Conservation (phyloP, 169 alveolate species). For the Prorocentrum cordatum region DNA sequence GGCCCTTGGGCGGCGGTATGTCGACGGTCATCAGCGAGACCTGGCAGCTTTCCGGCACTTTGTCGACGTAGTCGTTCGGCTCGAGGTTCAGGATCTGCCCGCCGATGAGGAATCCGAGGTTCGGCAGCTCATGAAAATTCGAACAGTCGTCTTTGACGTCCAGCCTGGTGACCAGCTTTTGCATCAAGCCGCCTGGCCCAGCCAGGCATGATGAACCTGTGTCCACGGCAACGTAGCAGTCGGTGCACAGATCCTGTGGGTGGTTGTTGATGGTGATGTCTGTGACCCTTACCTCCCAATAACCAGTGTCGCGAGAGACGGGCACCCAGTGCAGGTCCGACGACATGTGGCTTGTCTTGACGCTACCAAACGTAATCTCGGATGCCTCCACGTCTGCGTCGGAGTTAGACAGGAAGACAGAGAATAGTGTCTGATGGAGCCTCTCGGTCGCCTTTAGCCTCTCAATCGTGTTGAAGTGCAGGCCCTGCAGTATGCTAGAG, state of each 20-base stretch:
- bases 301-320: no score
- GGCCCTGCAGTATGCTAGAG: no score
- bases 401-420: no score
- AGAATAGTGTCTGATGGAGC: no score
- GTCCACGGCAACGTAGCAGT: constrained; percentile 30
- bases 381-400: no score
- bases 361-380: neutral
- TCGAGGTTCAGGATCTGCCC: constrained; percentile 43
- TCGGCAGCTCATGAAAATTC: constrained; percentile 27
- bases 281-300: no score
- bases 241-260: constrained; percentile 22
- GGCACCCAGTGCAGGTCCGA: neutral
- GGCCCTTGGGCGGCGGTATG: constrained; percentile 82
- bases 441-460: no score
- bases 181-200: neutral
- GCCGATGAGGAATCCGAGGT: constrained; percentile 62
- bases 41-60: neutral
- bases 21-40: constrained; percentile 70
- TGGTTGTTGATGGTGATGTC: constrained; percentile 40
- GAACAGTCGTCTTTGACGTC: constrained; percentile 22
- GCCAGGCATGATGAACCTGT: constrained; percentile 2
- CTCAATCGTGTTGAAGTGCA: no score
- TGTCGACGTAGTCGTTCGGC: constrained; percentile 64
- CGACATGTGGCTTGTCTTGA: neutral
- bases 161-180: neutral